These are phyloP conservation scores for Penicillium paradoxum DNA, from an alignment of 495 filamentous ascomycete genomes.

Conservation along the genomic window DNA sequence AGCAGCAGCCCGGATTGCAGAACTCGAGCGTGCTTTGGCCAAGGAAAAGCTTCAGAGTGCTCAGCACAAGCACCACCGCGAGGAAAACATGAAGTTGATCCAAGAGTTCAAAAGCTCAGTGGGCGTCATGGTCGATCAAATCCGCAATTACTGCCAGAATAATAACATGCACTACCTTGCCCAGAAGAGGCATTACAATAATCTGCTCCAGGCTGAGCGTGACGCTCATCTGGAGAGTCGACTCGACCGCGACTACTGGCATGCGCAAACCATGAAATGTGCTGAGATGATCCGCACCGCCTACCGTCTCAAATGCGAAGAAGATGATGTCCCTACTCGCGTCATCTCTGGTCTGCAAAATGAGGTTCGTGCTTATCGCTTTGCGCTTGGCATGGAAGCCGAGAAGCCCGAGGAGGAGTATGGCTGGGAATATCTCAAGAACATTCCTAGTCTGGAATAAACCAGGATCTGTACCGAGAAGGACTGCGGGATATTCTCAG, in stretches of 20 bases:
- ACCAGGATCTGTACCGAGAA: neutral
- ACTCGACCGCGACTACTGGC: conserved; percentile 62
- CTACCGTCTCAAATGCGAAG: conserved; percentile 45
- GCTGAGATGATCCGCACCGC: conserved; percentile 51
- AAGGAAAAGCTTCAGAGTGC: conserved; percentile 45
- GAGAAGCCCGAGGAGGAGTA: conserved; percentile 51
- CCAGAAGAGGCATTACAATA: conserved; percentile 57
- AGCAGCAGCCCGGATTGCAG: conserved; percentile 44
- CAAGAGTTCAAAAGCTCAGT: conserved; percentile 54
- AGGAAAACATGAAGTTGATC: conserved; percentile 50
- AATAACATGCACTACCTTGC: conserved; percentile 55
- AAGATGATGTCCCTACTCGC: conserved; percentile 45
- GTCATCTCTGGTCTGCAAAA: conserved; percentile 50
- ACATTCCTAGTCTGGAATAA: conserved; percentile 38
- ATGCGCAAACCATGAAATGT: conserved; percentile 50
- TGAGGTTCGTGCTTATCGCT: conserved; percentile 50
- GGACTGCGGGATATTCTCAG: neutral
- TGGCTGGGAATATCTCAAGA: conserved; percentile 49
- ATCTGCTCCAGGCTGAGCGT: conserved; percentile 53
- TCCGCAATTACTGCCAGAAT: conserved; percentile 57
- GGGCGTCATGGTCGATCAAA: conserved; percentile 54
- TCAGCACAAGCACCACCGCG: conserved; percentile 45
- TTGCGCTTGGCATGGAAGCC: conserved; percentile 48
- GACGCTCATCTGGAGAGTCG: conserved; percentile 53
- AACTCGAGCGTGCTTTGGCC: conserved; percentile 49